A percentile compares a stretch with the other conserved stretches of the same genome.
Evolutionary conservation across 805 yeast genomes (phyloP).

Genomic region (Schizosaccharomyces lindneri): DNA sequence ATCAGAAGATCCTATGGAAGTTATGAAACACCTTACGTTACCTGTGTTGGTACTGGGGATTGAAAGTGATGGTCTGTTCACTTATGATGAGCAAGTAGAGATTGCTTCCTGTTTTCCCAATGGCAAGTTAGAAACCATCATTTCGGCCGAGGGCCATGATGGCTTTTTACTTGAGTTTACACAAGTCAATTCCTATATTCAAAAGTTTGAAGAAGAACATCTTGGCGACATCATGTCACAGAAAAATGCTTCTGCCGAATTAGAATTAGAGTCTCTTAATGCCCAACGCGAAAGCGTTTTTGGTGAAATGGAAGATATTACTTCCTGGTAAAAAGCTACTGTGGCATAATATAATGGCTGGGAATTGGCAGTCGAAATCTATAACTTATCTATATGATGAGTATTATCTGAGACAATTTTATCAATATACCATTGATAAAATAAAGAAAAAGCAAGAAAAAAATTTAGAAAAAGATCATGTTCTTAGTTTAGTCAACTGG

Average conservation of each 20-base stretch:
- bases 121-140: conserved; percentile 40
- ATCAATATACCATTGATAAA: too few relatives aligned
- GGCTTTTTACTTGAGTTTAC: conserved; percentile 81
- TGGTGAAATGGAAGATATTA: conserved; percentile 76
- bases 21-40: conserved; percentile 33
- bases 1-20: conserved; percentile 22
- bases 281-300: conserved; percentile 27
- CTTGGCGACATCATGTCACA: conserved; percentile 32
- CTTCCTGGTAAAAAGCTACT: conserved; percentile 42
- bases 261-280: neutral
- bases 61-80: conserved; percentile 75
- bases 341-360: too few relatives aligned
- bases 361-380: too few relatives aligned
- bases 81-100: conserved; percentile 71
- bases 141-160: conserved; percentile 93
- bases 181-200: conserved; percentile 46
- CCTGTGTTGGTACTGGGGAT: conserved; percentile 78
- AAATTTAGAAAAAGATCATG: neutral
- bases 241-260: conserved; percentile 24
- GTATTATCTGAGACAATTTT: too few relatives aligned
- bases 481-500: neutral
- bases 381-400: too few relatives aligned
- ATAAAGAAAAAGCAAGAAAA: neutral
- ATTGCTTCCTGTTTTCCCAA: conserved; percentile 54
- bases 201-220: conserved; percentile 34